Conservation (phyloP, 2,329 filamentous ascomycete species). For the Trichophyton simii region DNA sequence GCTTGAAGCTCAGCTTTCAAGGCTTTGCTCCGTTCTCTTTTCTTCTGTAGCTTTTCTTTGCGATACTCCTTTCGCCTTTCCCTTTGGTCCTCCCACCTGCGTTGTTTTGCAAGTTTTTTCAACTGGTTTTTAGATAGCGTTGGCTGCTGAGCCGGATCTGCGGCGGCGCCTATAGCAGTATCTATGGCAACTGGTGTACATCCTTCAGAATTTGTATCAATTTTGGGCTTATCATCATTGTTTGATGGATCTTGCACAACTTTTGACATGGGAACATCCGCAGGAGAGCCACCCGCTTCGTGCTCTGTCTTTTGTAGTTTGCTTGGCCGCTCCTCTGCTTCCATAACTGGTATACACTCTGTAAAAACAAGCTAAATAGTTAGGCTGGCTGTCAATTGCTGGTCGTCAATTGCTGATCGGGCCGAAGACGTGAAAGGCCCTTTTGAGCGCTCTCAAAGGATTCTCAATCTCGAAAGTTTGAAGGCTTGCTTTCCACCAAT, state of each 20-base stretch:
- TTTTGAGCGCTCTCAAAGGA: too few species aligned
- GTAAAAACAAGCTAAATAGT: too few species aligned
- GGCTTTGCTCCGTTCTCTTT: conserved; percentile 38
- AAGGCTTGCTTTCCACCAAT: not conserved
- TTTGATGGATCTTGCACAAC: conserved; percentile 1
- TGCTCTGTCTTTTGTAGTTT: conserved; percentile 44
- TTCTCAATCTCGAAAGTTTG: not conserved
- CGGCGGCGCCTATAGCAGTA: not conserved
- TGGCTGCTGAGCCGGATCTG: conserved; percentile 9
- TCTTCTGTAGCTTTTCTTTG: conserved; percentile 44
- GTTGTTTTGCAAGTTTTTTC: conserved; percentile 61
- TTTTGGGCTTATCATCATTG: not conserved
- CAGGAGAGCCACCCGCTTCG: conserved; percentile 7
- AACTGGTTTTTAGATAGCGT: conserved; percentile 69
- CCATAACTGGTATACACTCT: conserved; percentile 29
- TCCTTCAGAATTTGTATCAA: not conserved
- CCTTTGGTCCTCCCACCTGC: conserved; percentile 64
- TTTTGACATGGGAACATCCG: conserved; percentile 12
- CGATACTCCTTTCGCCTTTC: conserved; percentile 46
- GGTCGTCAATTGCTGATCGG: too few species aligned
- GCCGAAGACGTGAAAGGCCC: too few species aligned
- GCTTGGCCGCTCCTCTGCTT: conserved; percentile 39
- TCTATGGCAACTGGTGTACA: not conserved
- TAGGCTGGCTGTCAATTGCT: too few species aligned
- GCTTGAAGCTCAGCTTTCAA: conserved; percentile 24